phyloP scores from a whole-genome alignment of 495 filamentous ascomycete genomes.

The Pseudomonodictys pantanalensis region DNA sequence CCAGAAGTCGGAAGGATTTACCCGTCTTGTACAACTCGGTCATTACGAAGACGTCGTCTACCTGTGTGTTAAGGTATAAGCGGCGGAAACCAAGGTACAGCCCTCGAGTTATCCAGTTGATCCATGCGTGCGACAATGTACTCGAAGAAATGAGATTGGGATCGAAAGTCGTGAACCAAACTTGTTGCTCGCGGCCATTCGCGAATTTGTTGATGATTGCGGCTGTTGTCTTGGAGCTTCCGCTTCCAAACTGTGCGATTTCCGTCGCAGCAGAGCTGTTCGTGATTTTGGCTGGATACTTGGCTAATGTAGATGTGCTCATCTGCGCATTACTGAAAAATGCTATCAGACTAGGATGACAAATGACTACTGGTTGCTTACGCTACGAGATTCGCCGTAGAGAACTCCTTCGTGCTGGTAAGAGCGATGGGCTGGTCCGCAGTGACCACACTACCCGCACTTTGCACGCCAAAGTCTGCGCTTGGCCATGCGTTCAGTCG shows the following conservation, averaged over 20 bases:
- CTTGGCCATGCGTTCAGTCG: constrained; percentile 58
- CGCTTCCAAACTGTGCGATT: constrained; percentile 52
- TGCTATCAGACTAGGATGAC: not conserved
- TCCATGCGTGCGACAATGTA: constrained; percentile 60
- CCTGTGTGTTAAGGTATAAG: constrained; percentile 57
- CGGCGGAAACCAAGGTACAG: constrained; percentile 55
- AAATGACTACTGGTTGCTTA: constrained; percentile 5
- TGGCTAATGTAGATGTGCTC: constrained; percentile 53
- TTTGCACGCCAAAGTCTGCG: constrained; percentile 46
- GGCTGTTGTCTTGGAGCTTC: constrained; percentile 42
- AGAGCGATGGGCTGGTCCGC: constrained; percentile 20
- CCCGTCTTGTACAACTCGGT: constrained; percentile 54
- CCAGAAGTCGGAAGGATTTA: constrained; percentile 50
- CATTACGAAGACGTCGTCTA: constrained; percentile 61
- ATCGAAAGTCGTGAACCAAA: constrained; percentile 55
- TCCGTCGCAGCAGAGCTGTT: constrained; percentile 51
- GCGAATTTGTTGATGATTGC: constrained; percentile 60
- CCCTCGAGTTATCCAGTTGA: constrained; percentile 60
- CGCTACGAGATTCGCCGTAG: constrained; percentile 22
- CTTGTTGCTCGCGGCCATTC: constrained; percentile 57
- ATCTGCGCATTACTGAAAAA: constrained; percentile 34
- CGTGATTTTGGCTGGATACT: constrained; percentile 56
- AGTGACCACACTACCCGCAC: constrained; percentile 2
- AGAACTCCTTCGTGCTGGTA: constrained; percentile 16
- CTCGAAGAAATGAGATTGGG: constrained; percentile 53